These are phyloP conservation scores for Suhomyces anneliseae DNA, from an alignment of 1,139 yeast genomes.

Conservation along the genomic window DNA sequence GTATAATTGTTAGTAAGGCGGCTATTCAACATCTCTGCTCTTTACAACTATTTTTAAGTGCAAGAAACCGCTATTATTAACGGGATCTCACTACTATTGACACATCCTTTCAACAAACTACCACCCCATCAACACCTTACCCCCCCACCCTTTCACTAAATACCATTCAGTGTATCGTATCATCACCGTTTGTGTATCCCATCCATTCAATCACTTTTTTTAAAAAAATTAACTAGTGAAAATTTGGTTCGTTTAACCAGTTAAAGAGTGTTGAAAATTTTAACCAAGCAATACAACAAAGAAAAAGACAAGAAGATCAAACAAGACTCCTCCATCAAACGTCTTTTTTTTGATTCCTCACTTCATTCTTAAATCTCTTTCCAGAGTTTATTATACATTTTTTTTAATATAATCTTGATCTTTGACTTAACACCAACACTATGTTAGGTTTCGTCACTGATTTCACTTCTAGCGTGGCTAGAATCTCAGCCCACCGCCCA, in stretches of 20 bases:
- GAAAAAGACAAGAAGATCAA: too few relatives aligned
- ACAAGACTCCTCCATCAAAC: neutral
- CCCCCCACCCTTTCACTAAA: too few relatives aligned
- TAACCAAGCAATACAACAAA: neutral
- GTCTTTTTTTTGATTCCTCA: neutral
- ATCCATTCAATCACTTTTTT: too few relatives aligned
- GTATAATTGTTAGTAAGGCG: neutral
- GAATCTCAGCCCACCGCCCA: conserved; percentile 76
- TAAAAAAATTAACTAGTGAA: too few relatives aligned
- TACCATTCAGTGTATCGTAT: too few relatives aligned
- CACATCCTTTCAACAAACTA: too few relatives aligned
- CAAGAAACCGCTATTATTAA: too few relatives aligned
- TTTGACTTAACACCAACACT: neutral
- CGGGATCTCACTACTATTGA: too few relatives aligned
- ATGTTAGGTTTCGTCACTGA: conserved; percentile 34
- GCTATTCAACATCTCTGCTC: neutral
- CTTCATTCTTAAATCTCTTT: neutral
- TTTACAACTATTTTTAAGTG: neutral
- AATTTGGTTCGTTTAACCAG: too few relatives aligned
- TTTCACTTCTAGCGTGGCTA: conserved; percentile 51
- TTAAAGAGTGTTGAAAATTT: neutral
- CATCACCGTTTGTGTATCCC: too few relatives aligned
- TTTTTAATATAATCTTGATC: too few relatives aligned
- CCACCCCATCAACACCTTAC: too few relatives aligned
- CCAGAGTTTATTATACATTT: neutral